Evolutionary conservation across 1,139 yeast genomes (phyloP), one percentile per base, ranked within the genome.

Genomic region (Williopsis jadinii): DNA sequence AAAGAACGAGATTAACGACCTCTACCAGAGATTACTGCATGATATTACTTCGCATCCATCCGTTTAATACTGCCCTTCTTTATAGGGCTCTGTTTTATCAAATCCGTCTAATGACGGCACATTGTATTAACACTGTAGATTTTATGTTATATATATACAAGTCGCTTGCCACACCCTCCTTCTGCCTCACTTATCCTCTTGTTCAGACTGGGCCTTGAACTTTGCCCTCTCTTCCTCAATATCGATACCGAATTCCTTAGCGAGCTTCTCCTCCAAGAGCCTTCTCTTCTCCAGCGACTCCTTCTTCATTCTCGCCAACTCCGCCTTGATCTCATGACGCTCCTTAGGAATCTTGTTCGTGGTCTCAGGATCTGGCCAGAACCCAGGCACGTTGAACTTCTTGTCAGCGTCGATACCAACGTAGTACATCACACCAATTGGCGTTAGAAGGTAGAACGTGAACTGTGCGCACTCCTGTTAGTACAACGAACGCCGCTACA

Each of bases 361-460:
- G 2, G 96, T 83, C 31, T 84, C 84, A 32, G 97, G 97, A 62
- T 88, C 97, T 1, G 97, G 97, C 95, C 95, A 87, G 63, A 86
- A 88, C 13, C 95, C 95, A n/a, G 95, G 95, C 41, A 88, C 80
- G 58, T 87, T 86, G 61, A 90, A 79, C 66, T 87, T 88, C 53
- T 73, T 77, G 61, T 90, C 95, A 1, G 97, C 84, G 54, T 88
- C 90, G 35, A 84, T 73, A 58, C 97, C 97, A 39, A 87, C 90
- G 55, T 84, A 90, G 63, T 86, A 81, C 97, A 90, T 90, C 55
- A 88, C 82, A 15, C 77, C 75, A 40, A 90, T 84, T 1, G 97
- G 97, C 2, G 95, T 78, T 54, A 88, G 68, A 40, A 90, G 77
- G 60, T 86, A 88, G 56, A 88, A 83, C 1, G 95, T 82, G 64